Evolutionary conservation across 768 basidiomycete genomes (phyloP).

Genomic region (Rickenella mellea): DNA sequence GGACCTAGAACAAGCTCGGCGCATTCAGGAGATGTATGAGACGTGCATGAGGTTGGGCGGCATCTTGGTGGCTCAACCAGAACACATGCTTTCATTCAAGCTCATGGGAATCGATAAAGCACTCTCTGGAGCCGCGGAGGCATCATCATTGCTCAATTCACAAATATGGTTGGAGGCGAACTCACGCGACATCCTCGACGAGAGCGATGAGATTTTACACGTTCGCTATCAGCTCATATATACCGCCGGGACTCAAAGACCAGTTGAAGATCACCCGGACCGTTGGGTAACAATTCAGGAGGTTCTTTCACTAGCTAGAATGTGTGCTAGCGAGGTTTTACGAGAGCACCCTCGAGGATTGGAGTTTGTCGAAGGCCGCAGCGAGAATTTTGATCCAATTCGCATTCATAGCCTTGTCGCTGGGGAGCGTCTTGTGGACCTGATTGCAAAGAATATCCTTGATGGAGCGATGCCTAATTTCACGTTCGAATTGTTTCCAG

Average conservation of each 20-base stretch:
- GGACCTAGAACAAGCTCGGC: not conserved
- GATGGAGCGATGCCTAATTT: conserved; percentile 10
- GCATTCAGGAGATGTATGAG: conserved; percentile 22
- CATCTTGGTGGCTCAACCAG: conserved; percentile 41
- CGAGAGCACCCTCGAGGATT: conserved; percentile 2
- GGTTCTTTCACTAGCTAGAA: conserved; percentile 23
- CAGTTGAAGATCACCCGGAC: conserved; percentile 30
- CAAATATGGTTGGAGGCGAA: conserved; percentile 13
- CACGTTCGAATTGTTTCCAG: conserved; percentile 12
- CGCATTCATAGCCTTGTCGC: conserved; percentile 1
- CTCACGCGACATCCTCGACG: conserved; percentile 33
- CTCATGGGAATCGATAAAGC: conserved; percentile 34
- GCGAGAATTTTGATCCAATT: not conserved
- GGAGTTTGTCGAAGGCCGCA: not conserved
- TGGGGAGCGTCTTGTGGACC: not conserved
- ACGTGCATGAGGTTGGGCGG: conserved; percentile 32
- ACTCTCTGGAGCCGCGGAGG: too few relatives aligned
- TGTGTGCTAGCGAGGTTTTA: conserved; percentile 9
- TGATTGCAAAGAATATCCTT: conserved; percentile 9
- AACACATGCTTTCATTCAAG: conserved; percentile 42
- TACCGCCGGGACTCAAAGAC: conserved; percentile 26
- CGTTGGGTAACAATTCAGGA: conserved; percentile 34
- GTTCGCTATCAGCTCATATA: conserved; percentile 41
- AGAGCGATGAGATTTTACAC: conserved; percentile 35
- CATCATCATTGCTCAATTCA: conserved; percentile 4